phyloP scores from a whole-genome alignment of 2,329 filamentous ascomycete genomes.

The Ophioceras dolichostomum region DNA sequence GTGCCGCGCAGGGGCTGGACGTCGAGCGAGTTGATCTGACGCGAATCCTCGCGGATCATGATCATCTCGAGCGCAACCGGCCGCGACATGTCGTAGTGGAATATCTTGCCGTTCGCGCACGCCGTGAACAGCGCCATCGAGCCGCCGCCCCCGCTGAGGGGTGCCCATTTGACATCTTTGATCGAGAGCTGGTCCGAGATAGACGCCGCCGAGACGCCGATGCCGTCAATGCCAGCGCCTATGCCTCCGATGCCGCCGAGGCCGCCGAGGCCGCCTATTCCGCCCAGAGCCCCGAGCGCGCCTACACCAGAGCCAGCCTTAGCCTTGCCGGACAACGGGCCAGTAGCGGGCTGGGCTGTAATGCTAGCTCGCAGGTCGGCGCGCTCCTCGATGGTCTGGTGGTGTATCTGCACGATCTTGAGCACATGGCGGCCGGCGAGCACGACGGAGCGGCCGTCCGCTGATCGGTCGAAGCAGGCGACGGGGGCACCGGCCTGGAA shows the following conservation, averaged over 20 bases:
- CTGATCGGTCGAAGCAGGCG: slow-evolving; percentile 43
- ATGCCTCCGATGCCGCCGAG: too few species aligned
- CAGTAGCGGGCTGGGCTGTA: slow-evolving; percentile 29
- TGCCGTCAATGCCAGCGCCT: too few species aligned
- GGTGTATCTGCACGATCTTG: slow-evolving; percentile 46
- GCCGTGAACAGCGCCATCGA: slow-evolving; percentile 48
- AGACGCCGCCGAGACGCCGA: slow-evolving; percentile 21
- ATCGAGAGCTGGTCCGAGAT: slow-evolving; percentile 49
- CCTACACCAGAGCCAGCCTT: too few species aligned
- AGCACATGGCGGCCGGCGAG: slow-evolving; percentile 48
- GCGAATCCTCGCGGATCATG: slow-evolving; percentile 46
- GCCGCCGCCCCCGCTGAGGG: slow-evolving; percentile 27
- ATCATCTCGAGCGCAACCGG: slow-evolving; percentile 39
- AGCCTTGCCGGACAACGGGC: too few species aligned
- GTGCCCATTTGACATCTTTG: slow-evolving; percentile 46
- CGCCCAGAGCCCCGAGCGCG: too few species aligned
- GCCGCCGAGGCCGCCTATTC: too few species aligned
- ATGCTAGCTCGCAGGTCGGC: slow-evolving; percentile 47
- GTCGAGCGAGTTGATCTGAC: slow-evolving; percentile 51
- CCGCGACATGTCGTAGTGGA: slow-evolving; percentile 45
- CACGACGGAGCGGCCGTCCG: slow-evolving; percentile 42
- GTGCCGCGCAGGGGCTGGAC: slow-evolving; percentile 47
- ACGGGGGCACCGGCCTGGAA: slow-evolving; percentile 41
- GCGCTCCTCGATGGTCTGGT: slow-evolving; percentile 39
- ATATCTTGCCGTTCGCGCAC: slow-evolving; percentile 52